Conservation (phyloP, 1,284 basidiomycete genomes). For the Boletus subluridellus region DNA sequence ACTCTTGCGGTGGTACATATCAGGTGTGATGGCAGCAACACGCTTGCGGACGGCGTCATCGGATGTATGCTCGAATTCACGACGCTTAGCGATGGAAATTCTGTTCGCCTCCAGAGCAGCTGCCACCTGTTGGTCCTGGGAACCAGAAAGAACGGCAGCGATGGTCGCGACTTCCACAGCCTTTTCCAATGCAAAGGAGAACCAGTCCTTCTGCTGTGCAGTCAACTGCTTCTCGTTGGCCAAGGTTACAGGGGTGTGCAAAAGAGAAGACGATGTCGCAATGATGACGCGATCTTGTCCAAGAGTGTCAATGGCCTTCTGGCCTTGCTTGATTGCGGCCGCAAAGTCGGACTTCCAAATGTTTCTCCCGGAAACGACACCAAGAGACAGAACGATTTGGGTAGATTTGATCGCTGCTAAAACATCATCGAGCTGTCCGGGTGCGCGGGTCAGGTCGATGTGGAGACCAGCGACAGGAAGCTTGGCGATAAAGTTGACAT, state of each 20-base stretch:
- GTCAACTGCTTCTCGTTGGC: constrained; percentile 92
- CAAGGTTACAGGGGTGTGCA: constrained; percentile 97
- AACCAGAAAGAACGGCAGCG: constrained; percentile 78
- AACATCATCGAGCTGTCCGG: constrained; percentile 84
- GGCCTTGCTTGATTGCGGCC: constrained; percentile 77
- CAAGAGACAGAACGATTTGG: constrained; percentile 84
- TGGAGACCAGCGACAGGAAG: constrained; percentile 94
- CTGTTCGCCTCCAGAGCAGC: constrained; percentile 85
- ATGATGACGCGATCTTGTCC: constrained; percentile 88
- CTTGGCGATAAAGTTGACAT: constrained; percentile 86
- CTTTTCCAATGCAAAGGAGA: constrained; percentile 99
- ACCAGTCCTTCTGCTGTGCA: constrained; percentile 93
- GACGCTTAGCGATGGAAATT: constrained; percentile 89
- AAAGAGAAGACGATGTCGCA: constrained; percentile 95
- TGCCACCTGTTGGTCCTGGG: constrained; percentile 69
- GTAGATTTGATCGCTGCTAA: constrained; percentile 83
- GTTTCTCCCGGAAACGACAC: constrained; percentile 97
- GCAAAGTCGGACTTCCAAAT: constrained; percentile 99
- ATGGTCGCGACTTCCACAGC: constrained; percentile 87
- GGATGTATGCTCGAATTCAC: constrained; percentile 93
- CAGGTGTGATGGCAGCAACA: constrained; percentile 86
- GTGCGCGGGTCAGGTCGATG: constrained; percentile 94
- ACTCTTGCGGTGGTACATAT: constrained; percentile 87
- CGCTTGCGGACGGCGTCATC: constrained; percentile 96
- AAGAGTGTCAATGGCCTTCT: constrained; percentile 82